Evolutionary conservation across 2,329 filamentous ascomycete species (phyloP).

Genomic region (Xylariaceae sp.): DNA sequence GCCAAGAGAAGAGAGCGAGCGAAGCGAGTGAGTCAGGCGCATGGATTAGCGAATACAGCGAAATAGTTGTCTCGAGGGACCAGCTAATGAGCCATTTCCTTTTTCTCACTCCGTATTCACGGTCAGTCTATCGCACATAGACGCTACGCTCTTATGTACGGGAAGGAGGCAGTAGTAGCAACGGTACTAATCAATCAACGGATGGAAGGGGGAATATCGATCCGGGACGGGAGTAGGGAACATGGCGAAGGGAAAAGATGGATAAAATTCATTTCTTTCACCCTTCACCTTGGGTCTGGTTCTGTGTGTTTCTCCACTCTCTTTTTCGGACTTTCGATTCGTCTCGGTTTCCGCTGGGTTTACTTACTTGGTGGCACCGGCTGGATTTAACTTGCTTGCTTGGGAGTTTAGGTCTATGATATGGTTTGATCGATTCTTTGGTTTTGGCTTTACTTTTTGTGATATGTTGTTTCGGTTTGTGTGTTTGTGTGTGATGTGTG

Average conservation of each 20-base stretch:
- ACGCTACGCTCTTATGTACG: background rate
- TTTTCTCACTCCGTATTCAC: background rate
- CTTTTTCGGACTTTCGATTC: too few species aligned
- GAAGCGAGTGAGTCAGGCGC: background rate
- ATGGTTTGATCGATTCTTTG: too few species aligned
- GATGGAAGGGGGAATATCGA: background rate
- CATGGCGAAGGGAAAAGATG: background rate
- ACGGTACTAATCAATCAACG: background rate
- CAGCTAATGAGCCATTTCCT: background rate
- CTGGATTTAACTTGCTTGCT: too few species aligned
- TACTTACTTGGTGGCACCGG: too few species aligned
- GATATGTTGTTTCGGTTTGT: too few species aligned
- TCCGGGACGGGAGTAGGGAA: background rate
- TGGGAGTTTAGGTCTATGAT: too few species aligned
- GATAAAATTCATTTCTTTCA: background rate
- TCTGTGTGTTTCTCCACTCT: background rate
- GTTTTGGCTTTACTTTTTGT: too few species aligned
- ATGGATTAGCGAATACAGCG: conserved; percentile 3
- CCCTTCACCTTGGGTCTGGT: too few species aligned
- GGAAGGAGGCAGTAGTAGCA: background rate
- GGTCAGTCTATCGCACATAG: conserved; percentile 7
- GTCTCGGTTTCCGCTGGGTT: too few species aligned
- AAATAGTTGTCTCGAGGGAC: conserved; percentile 3
- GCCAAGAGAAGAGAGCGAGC: background rate
- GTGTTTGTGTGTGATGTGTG: too few species aligned